Percentiles rank a stretch among this genome's conserved stretches.
Conservation (phyloP, 257 asterid species). For the Lithospermum erythrorhizon region DNA sequence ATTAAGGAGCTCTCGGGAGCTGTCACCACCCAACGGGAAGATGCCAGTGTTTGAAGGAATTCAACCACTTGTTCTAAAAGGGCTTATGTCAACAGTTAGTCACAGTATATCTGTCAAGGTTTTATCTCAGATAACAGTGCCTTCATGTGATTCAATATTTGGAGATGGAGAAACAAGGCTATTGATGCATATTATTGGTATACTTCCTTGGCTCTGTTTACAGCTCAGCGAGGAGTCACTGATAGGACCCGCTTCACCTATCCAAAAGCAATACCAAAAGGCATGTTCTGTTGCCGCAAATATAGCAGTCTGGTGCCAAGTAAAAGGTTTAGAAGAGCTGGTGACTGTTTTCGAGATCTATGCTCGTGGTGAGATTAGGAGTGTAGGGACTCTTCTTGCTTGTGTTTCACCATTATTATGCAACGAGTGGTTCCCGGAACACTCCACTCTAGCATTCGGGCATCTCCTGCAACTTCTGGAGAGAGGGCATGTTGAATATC, state of each 20-base stretch:
- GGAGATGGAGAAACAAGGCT: constrained; percentile 91
- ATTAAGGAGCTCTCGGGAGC: constrained; percentile 39
- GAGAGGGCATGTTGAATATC: constrained; percentile 85
- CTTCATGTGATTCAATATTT: constrained; percentile 86
- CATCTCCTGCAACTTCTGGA: constrained; percentile 80
- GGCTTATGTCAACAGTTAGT: constrained; percentile 85
- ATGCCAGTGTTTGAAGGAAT: constrained; percentile 85
- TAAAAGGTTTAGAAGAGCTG: constrained; percentile 72
- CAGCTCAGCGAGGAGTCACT: constrained; percentile 71
- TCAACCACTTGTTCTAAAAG: constrained; percentile 94
- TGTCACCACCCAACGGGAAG: constrained; percentile 48
- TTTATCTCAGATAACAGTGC: constrained; percentile 87
- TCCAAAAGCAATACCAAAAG: constrained; percentile 60
- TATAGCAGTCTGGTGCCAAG: constrained; percentile 79
- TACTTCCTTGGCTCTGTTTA: constrained; percentile 98
- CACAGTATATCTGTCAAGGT: constrained; percentile 80
- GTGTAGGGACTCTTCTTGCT: constrained; percentile 75
- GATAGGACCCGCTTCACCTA: constrained; percentile 48
- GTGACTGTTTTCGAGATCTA: constrained; percentile 79
- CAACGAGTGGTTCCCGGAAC: constrained; percentile 92
- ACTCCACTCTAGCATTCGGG: constrained; percentile 89
- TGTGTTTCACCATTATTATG: constrained; percentile 88
- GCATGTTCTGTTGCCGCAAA: constrained; percentile 77
- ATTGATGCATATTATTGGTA: constrained; percentile 87
- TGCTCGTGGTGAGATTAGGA: constrained; percentile 67